These are phyloP conservation scores for Amoeboradix gromovi DNA, from an alignment of 371 early-diverging fungal species.

Conservation along the genomic window DNA sequence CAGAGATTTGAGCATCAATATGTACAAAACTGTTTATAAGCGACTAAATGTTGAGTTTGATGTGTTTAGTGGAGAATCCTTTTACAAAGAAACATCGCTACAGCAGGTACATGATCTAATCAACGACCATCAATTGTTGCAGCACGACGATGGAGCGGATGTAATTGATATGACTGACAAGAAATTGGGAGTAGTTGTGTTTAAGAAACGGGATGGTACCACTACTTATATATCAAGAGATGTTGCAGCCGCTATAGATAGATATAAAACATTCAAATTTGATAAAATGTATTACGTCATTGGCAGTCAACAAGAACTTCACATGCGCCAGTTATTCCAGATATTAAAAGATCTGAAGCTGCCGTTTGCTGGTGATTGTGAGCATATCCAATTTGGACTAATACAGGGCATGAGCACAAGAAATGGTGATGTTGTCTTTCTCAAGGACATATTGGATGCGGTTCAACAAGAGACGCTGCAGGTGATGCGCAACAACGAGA, in stretches of 20 bases:
- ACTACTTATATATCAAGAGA: constrained; percentile 94
- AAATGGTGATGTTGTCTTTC: constrained; percentile 87
- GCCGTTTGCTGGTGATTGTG: constrained; percentile 42
- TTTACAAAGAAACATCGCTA: constrained; percentile 44
- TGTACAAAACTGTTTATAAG: constrained; percentile 73
- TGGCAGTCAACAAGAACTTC: constrained; percentile 75
- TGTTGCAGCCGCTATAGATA: constrained; percentile 83
- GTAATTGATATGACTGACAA: constrained; percentile 49
- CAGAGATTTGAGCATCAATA: constrained; percentile 70
- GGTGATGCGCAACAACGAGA: constrained; percentile 65
- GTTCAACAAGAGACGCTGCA: constrained; percentile 72
- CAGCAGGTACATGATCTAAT: constrained; percentile 46
- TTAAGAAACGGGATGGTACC: constrained; percentile 83
- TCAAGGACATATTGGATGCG: constrained; percentile 82
- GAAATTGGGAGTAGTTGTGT: constrained; percentile 54
- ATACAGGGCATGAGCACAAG: constrained; percentile 88
- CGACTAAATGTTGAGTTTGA: constrained; percentile 85
- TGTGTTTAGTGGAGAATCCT: constrained; percentile 93
- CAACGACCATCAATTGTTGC: constrained; percentile 27
- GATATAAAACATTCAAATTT: constrained; percentile 64
- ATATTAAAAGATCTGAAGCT: constrained; percentile 49
- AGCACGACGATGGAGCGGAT: constrained; percentile 55
- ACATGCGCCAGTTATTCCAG: constrained; percentile 88
- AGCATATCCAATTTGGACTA: constrained; percentile 91
- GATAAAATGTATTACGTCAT: constrained; percentile 89